Conservation (phyloP, 2,329 filamentous ascomycete genomes). For the Fusarium sp. region DNA sequence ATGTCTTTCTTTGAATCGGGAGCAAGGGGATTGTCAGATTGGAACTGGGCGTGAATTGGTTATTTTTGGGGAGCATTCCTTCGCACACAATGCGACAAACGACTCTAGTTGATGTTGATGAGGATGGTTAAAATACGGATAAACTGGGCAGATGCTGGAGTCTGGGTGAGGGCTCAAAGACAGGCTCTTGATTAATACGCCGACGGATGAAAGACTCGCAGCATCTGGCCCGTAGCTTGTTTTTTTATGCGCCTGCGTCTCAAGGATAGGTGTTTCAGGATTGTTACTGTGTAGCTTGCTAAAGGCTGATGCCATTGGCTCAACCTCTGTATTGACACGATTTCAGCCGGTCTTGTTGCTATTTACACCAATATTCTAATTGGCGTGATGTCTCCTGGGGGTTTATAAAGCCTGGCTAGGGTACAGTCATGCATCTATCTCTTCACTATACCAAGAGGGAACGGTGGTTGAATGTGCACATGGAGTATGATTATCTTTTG, state of each 20-base stretch:
- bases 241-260: conserved; percentile 39
- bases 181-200: conserved; percentile 38
- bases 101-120: conserved; percentile 39
- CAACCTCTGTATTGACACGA: conserved; percentile 37
- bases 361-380: neutral
- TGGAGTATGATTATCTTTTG: conserved; percentile 22
- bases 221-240: conserved; percentile 32
- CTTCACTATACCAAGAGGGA: too few species aligned
- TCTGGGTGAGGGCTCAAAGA: conserved; percentile 12
- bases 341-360: conserved; percentile 27
- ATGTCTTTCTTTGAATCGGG: conserved; percentile 40
- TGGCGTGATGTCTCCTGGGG: neutral
- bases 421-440: too few species aligned
- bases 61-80: conserved; percentile 42
- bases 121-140: conserved; percentile 38
- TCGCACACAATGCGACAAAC: conserved; percentile 42
- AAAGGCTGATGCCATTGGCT: conserved; percentile 20
- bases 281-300: conserved; percentile 41
- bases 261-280: conserved; percentile 44
- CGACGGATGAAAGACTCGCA: conserved; percentile 20
- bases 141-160: conserved; percentile 27
- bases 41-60: conserved; percentile 41
- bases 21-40: conserved; percentile 41
- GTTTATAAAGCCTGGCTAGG: neutral
- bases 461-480: neutral